A percentile compares a stretch with the other conserved stretches of the same genome.
Evolutionary conservation across 2,329 filamentous ascomycete genomes (phyloP).

Genomic region (Lachnellula hyalina): DNA sequence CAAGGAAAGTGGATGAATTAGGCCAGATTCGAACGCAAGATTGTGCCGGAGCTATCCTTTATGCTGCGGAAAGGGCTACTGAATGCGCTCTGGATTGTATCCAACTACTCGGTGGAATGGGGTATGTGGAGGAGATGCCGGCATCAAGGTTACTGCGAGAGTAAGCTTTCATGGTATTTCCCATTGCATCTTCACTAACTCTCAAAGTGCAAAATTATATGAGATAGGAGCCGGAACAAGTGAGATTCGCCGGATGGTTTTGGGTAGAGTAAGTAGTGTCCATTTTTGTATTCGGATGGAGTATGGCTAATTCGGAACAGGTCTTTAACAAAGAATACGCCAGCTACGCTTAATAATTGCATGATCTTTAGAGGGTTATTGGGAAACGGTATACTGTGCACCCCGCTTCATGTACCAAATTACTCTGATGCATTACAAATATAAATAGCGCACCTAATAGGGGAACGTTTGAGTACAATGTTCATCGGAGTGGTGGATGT

Average conservation of each 20-base stretch:
- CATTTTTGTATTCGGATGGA: neutral
- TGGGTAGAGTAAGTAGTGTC: slow-evolving; percentile 47
- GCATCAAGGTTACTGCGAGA: slow-evolving; percentile 77
- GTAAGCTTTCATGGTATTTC: slow-evolving; percentile 19
- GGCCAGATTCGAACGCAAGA: slow-evolving; percentile 76
- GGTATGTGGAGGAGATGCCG: slow-evolving; percentile 92
- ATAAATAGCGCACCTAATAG: no score
- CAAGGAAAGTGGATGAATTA: slow-evolving; percentile 71
- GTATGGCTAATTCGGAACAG: slow-evolving; percentile 7
- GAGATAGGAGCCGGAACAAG: slow-evolving; percentile 97
- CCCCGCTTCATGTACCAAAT: no score
- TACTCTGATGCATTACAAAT: no score
- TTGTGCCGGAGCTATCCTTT: slow-evolving; percentile 89
- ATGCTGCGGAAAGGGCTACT: slow-evolving; percentile 84
- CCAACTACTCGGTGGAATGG: slow-evolving; percentile 90
- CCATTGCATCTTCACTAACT: slow-evolving; percentile 27
- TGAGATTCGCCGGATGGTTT: slow-evolving; percentile 90
- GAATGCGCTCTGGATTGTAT: slow-evolving; percentile 84
- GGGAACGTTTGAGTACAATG: no score
- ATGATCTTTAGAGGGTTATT: neutral
- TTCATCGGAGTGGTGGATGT: no score
- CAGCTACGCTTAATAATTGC: slow-evolving; percentile 16
- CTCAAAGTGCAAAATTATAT: slow-evolving; percentile 66
- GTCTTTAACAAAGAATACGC: slow-evolving; percentile 31
- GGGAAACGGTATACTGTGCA: no score